phyloP scores from a whole-genome alignment of 2,329 filamentous ascomycete genomes.

The Microcyclospora tardicrescens region DNA sequence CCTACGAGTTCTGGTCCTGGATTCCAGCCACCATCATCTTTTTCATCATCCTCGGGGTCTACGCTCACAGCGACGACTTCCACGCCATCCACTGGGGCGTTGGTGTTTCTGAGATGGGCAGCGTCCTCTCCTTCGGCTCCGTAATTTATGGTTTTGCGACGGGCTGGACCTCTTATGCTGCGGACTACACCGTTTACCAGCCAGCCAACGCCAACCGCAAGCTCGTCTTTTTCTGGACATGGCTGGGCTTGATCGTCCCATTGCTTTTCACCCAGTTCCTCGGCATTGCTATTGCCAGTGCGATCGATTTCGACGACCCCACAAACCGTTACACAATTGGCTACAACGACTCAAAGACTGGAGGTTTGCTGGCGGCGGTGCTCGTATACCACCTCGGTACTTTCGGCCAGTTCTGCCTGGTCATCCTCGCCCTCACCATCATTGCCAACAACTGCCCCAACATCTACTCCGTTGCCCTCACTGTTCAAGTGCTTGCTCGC shows the following conservation, averaged over 20 bases:
- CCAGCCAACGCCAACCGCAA: conserved; percentile 45
- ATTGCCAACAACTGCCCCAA: conserved; percentile 36
- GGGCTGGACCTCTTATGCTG: conserved; percentile 61
- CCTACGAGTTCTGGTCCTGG: conserved; percentile 65
- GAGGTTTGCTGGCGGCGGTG: conserved; percentile 54
- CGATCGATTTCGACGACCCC: conserved; percentile 42
- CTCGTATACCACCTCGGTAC: conserved; percentile 49
- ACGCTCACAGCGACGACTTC: conserved; percentile 55
- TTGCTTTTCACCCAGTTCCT: conserved; percentile 64
- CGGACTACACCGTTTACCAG: conserved; percentile 73
- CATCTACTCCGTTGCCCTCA: conserved; percentile 53
- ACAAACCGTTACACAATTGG: conserved; percentile 43
- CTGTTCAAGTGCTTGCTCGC: conserved; percentile 50
- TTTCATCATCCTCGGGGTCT: conserved; percentile 55
- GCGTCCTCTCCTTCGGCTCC: conserved; percentile 52
- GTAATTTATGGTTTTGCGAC: conserved; percentile 57
- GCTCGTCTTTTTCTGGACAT: conserved; percentile 58
- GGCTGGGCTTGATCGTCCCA: conserved; percentile 54
- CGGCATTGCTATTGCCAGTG: conserved; percentile 56
- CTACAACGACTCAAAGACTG: conserved; percentile 46
- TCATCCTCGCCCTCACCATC: conserved; percentile 31
- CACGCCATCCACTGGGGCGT: conserved; percentile 45
- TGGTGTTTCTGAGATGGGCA: conserved; percentile 47
- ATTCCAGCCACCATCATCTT: conserved; percentile 62
- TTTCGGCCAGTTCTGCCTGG: conserved; percentile 58